Evolutionary conservation across 1,284 basidiomycete species (phyloP).

Genomic region (Rhizoctonia solani): DNA sequence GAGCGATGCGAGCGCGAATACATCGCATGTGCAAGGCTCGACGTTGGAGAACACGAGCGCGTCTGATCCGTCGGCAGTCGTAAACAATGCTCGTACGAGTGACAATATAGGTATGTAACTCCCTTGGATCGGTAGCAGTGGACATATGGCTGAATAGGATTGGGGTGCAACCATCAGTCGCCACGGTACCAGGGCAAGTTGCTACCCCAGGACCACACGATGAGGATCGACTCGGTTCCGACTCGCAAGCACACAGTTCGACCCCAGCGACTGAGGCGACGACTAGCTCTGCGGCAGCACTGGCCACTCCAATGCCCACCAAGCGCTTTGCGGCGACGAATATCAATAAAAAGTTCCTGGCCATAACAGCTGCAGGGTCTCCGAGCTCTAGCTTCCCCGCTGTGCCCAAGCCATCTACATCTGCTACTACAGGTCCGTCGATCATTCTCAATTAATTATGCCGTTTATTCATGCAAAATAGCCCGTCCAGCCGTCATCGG

Average conservation of each 20-base stretch:
- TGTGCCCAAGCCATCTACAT: slow-evolving; percentile 32
- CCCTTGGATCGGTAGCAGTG: neutral
- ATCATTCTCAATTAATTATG: neutral
- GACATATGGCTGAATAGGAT: neutral
- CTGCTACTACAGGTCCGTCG: slow-evolving; percentile 29
- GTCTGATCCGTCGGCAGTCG: slow-evolving; percentile 2
- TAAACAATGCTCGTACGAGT: neutral
- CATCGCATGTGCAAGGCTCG: neutral
- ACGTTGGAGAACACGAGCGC: neutral
- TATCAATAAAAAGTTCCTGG: slow-evolving; percentile 92
- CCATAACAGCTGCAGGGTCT: slow-evolving; percentile 65
- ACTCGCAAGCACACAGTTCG: neutral
- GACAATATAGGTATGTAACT: neutral
- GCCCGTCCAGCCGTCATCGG: slow-evolving; percentile 60
- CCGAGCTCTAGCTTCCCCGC: slow-evolving; percentile 15
- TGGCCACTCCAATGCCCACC: slow-evolving; percentile 56
- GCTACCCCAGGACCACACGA: neutral
- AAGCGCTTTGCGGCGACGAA: slow-evolving; percentile 87
- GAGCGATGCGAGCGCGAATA: neutral
- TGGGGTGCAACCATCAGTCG: neutral
- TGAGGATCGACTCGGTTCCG: neutral
- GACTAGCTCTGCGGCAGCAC: neutral
- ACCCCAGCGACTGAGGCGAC: slow-evolving; percentile 18
- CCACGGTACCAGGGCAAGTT: neutral
- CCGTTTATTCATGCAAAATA: slow-evolving; percentile 41